Conservation (phyloP, 1,139 yeast genomes). For the Lipomyces yarrowii region DNA sequence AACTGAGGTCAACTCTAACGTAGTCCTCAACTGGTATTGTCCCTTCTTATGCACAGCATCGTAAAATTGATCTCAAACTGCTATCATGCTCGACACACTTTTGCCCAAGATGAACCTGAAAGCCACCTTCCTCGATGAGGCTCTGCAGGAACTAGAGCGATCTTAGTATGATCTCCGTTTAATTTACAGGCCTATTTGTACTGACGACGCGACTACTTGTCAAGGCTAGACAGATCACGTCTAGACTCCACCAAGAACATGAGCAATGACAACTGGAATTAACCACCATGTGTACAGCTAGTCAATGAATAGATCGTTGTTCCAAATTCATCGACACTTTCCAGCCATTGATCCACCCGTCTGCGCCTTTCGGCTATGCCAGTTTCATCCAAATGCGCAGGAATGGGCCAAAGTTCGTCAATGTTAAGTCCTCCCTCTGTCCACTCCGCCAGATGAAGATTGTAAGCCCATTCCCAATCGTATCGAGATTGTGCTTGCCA, state of each 20-base stretch:
- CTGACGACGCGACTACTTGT: neutral
- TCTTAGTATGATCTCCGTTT: neutral
- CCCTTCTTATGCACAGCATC: too few species aligned
- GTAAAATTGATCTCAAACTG: too few species aligned
- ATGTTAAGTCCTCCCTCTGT: slow-evolving; percentile 9
- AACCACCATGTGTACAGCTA: slow-evolving; percentile 32
- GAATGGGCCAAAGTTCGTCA: slow-evolving; percentile 24
- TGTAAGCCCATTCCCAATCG: slow-evolving; percentile 18
- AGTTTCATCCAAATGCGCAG: neutral
- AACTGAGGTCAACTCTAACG: too few species aligned
- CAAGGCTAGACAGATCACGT: neutral
- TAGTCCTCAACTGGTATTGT: too few species aligned
- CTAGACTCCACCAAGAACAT: too few species aligned
- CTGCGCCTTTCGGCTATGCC: slow-evolving; percentile 5
- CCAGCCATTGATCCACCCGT: slow-evolving; percentile 23
- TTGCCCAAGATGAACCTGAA: neutral
- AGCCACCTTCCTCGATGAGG: neutral
- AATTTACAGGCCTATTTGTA: neutral
- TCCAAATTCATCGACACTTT: slow-evolving; percentile 25
- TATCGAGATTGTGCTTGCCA: neutral
- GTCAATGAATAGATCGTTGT: slow-evolving; percentile 21
- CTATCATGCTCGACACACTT: neutral
- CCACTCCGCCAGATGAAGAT: slow-evolving; percentile 17
- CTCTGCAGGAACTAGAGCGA: neutral
- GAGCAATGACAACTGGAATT: too few species aligned